Base-by-base conservation (phyloP, 1,284 basidiomycete species). In the Xerocomus nothofagi region DNA sequence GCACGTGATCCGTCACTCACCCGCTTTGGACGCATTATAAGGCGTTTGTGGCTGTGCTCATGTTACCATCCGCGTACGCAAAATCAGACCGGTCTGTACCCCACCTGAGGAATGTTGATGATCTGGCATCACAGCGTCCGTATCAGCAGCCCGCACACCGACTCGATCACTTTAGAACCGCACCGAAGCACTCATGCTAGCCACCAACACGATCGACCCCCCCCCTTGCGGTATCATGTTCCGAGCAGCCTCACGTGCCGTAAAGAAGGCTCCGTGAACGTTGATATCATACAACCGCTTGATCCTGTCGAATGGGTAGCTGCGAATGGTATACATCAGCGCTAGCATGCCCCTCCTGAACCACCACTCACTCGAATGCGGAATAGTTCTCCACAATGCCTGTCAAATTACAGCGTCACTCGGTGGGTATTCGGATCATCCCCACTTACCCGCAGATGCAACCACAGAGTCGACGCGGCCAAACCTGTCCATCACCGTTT, bases 1-100 rank as follows among this genome's bases (percentile, higher is more conserved):
- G n/a, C 11, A n/a, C 24, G 15, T 10, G 11, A 21, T 4, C 7
- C 1, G 0, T 3, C 31, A 58, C 76, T 58, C 58, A 85, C 86
- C 87, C 39, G 88, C 88, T 74, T 91, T 95, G 38, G 93, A 94
- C n/a, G 91, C 88, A 70, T 98, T 98, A 73, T 98, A 98, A 0
- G 95, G 94, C 2, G 91, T 91, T 79, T 98, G 95, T 32, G 82
- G 83, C 81, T 97, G 77, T 53, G 61, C 29, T 47, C 37, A 17
- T 2, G 31, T 51, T 24, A 41, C 9, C 24, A 6, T 3, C 12
- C 12, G 10, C n/a, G n/a, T n/a, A n/a, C n/a, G n/a, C n/a, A n/a
- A n/a, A n/a, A n/a, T n/a, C n/a, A n/a, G n/a, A n/a, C n/a, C n/a
- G n/a, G n/a, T n/a, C n/a, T n/a, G n/a, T n/a, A n/a, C n/a, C 62